A percentile compares a stretch with the other conserved stretches of the same genome.
Evolutionary conservation across 176 grass and related monocot species (phyloP).

Genomic region (Microstegium vimineum): DNA sequence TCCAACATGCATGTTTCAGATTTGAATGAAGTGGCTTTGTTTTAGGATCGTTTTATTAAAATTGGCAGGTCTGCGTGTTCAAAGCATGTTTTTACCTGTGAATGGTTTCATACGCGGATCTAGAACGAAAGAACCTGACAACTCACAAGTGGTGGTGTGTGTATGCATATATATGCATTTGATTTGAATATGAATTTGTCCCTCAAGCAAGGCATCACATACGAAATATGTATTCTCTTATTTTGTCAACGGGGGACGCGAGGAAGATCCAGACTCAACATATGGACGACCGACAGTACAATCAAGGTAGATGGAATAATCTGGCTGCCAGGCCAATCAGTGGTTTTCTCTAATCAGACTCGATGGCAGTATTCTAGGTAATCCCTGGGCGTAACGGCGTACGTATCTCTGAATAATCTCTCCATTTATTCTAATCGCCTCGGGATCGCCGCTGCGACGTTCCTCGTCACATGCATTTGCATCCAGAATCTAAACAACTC

Average conservation of each 20-base stretch:
- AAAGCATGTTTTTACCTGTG: constrained; percentile 23
- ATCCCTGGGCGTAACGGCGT: neutral
- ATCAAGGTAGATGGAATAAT: constrained; percentile 36
- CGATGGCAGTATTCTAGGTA: constrained; percentile 1
- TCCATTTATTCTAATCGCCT: constrained; percentile 35
- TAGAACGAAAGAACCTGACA: constrained; percentile 2
- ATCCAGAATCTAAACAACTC: constrained; percentile 4
- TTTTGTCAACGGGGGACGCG: constrained; percentile 41
- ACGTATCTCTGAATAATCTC: constrained; percentile 13
- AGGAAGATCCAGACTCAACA: constrained; percentile 3
- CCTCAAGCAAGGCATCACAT: constrained; percentile 17
- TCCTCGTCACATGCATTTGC: constrained; percentile 22
- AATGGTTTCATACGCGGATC: neutral
- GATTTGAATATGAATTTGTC: constrained; percentile 52
- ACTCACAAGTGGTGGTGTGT: neutral
- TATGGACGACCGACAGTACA: neutral
- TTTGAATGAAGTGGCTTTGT: neutral
- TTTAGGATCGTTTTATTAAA: neutral
- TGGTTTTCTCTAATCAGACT: constrained; percentile 16
- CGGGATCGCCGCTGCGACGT: constrained; percentile 22
- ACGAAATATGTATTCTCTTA: neutral
- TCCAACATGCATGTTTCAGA: neutral
- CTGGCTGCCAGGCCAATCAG: constrained; percentile 14
- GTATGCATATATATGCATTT: constrained; percentile 1
- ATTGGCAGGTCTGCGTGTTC: neutral